phyloP scores from a whole-genome alignment of 2,329 filamentous ascomycete genomes.

The Dothistroma septosporum region DNA sequence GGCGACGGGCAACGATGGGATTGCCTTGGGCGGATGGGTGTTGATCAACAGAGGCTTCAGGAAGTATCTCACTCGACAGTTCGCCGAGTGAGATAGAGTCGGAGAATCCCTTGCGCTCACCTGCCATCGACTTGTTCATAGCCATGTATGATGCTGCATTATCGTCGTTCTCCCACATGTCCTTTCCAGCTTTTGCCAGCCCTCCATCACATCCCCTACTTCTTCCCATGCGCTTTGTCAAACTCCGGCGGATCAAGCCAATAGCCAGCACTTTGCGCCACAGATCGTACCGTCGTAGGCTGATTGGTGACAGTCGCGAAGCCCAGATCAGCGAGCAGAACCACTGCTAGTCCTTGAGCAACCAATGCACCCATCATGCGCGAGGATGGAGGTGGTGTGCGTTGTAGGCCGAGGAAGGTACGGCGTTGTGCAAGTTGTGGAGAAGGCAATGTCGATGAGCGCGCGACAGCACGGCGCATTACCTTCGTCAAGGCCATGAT shows the following conservation, averaged over 20 bases:
- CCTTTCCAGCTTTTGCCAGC: not conserved
- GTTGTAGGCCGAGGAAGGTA: conserved; percentile 31
- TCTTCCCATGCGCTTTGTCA: conserved; percentile 17
- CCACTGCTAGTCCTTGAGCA: conserved; percentile 32
- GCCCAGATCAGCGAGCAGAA: conserved; percentile 30
- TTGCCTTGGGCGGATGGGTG: conserved; percentile 20
- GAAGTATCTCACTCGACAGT: conserved; percentile 34
- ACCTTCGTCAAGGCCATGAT: not conserved
- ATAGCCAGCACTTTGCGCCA: conserved; percentile 30
- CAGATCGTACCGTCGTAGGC: conserved; percentile 23
- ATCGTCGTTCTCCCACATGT: too few species aligned
- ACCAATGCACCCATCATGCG: conserved; percentile 34
- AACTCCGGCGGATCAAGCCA: conserved; percentile 26
- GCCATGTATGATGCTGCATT: not conserved
- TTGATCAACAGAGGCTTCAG: conserved; percentile 33
- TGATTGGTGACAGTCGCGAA: conserved; percentile 24
- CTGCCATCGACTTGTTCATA: too few species aligned
- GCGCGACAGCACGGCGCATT: not conserved
- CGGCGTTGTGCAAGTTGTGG: conserved; percentile 18
- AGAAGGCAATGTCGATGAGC: not conserved
- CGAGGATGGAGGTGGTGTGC: conserved; percentile 29
- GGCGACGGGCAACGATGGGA: conserved; percentile 8
- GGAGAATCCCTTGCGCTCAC: not conserved
- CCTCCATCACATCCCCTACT: conserved; percentile 2
- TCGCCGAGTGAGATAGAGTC: conserved; percentile 25